phyloP scores from a whole-genome alignment of 2,329 filamentous ascomycete genomes.

The Meredithiella fracta region DNA sequence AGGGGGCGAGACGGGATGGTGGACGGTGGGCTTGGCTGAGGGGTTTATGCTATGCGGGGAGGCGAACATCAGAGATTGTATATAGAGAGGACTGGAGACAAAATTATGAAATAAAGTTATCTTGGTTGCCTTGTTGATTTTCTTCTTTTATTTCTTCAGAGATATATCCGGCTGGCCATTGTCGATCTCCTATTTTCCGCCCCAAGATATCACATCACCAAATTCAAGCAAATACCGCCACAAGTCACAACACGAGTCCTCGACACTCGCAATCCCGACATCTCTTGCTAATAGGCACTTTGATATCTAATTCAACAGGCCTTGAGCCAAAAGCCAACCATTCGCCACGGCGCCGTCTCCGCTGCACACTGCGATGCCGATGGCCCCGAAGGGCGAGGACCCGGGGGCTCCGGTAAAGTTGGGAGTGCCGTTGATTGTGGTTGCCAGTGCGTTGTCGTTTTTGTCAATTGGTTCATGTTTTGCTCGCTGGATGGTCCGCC shows the following conservation, averaged over 20 bases:
- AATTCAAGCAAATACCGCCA: background rate
- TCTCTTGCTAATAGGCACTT: background rate
- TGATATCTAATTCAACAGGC: background rate
- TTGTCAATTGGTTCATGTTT: slow-evolving; percentile 22
- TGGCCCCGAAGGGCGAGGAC: background rate
- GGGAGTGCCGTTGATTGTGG: slow-evolving; percentile 24
- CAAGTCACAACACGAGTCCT: background rate
- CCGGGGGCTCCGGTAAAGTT: slow-evolving; percentile 1
- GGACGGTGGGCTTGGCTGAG: too few relatives aligned
- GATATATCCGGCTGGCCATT: background rate
- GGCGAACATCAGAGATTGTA: too few relatives aligned
- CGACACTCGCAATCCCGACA: background rate
- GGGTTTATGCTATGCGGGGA: too few relatives aligned
- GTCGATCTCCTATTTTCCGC: background rate
- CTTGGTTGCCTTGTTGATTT: background rate
- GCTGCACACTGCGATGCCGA: background rate
- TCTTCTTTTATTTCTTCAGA: background rate
- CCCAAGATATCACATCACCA: background rate
- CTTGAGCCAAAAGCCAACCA: background rate
- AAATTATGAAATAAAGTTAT: background rate
- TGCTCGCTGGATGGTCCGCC: slow-evolving; percentile 21
- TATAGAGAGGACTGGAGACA: background rate
- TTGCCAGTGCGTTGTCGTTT: slow-evolving; percentile 21
- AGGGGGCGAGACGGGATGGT: too few relatives aligned
- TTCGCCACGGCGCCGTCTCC: slow-evolving; percentile 1